phyloP scores from a whole-genome alignment of 176 grass and related monocot species.

The Oryza punctata region DNA sequence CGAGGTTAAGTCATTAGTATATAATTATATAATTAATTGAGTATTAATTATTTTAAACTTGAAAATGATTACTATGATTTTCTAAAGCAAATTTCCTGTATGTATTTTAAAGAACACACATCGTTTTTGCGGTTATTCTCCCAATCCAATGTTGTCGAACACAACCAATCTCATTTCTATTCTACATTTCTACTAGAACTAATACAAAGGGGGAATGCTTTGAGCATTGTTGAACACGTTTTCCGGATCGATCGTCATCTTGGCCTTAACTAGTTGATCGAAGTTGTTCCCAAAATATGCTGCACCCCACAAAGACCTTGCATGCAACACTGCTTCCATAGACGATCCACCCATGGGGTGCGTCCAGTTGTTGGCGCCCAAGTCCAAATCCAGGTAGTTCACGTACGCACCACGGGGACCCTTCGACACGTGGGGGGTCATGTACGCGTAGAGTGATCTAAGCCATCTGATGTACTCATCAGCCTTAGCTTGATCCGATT shows the following conservation, averaged over 20 bases:
- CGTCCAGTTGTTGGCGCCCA: constrained; percentile 53
- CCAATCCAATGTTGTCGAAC: too few relatives aligned
- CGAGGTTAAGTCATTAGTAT: too few relatives aligned
- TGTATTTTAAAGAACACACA: too few relatives aligned
- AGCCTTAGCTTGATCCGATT: background rate
- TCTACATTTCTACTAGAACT: background rate
- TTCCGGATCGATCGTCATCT: constrained; percentile 41
- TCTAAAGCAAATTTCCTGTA: too few relatives aligned
- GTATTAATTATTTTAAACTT: too few relatives aligned
- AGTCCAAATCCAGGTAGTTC: constrained; percentile 70
- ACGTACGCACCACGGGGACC: constrained; percentile 50
- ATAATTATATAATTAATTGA: too few relatives aligned
- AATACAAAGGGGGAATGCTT: constrained; percentile 62
- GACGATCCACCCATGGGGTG: background rate
- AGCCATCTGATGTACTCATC: constrained; percentile 52
- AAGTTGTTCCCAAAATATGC: constrained; percentile 54
- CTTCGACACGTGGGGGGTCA: constrained; percentile 49
- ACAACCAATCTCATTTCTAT: background rate
- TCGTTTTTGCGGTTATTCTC: too few relatives aligned
- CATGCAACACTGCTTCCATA: background rate
- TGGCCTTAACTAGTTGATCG: constrained; percentile 53
- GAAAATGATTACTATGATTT: too few relatives aligned
- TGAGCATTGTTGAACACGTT: constrained; percentile 67
- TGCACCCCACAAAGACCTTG: constrained; percentile 33
- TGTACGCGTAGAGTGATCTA: constrained; percentile 43